These are phyloP conservation scores for Favolaschia claudopus DNA, from an alignment of 768 basidiomycete genomes.

Conservation along the genomic window DNA sequence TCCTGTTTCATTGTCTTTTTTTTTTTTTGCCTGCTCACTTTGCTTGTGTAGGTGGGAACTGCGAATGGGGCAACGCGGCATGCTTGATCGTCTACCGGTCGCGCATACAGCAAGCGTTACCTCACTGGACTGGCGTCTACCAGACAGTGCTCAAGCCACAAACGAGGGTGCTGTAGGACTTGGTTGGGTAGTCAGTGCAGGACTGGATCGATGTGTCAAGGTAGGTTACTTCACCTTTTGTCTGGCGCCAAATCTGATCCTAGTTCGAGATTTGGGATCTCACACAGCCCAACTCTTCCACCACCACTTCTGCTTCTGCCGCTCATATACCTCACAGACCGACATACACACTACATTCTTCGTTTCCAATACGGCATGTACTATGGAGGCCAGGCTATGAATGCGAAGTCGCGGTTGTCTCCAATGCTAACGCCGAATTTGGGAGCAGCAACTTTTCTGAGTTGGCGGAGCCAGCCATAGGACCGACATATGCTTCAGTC, in stretches of 20 bases:
- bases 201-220: conserved; percentile 82
- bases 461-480: conserved; percentile 23
- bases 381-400: conserved; percentile 81
- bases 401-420: conserved; percentile 78
- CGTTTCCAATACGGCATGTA: conserved; percentile 77
- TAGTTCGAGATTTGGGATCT: conserved; percentile 75
- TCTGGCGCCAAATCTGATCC: not conserved
- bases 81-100: conserved; percentile 73
- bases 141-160: conserved; percentile 26
- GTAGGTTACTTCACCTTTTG: conserved; percentile 40
- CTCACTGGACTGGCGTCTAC: conserved; percentile 73
- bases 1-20: not conserved
- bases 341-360: conserved; percentile 75
- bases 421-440: conserved; percentile 65
- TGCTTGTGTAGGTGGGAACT: conserved; percentile 71
- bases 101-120: conserved; percentile 80
- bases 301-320: conserved; percentile 40
- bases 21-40: not conserved
- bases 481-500: conserved; percentile 19
- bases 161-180: conserved; percentile 43
- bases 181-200: conserved; percentile 84
- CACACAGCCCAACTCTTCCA: conserved; percentile 46
- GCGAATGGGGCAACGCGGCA: conserved; percentile 77
- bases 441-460: conserved; percentile 37
- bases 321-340: conserved; percentile 69